These are phyloP conservation scores for Hypoxylon rickii DNA, from an alignment of 495 filamentous ascomycete genomes.

Conservation along the genomic window DNA sequence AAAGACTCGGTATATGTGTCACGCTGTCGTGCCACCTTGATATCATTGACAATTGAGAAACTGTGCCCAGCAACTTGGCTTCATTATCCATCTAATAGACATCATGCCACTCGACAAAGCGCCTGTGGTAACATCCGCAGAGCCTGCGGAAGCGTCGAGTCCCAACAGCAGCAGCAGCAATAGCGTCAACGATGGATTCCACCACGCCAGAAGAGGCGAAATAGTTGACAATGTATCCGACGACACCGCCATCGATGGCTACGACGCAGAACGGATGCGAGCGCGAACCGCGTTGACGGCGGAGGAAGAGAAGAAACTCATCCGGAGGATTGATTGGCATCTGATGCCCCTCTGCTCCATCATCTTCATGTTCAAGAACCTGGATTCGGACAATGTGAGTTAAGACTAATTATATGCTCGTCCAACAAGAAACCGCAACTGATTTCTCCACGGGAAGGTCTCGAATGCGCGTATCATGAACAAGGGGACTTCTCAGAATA, in stretches of 20 bases:
- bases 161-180: conserved; percentile 33
- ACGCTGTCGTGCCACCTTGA: not conserved
- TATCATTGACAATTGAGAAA: not conserved
- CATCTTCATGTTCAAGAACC: conserved; percentile 52
- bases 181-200: conserved; percentile 32
- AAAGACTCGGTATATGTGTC: not conserved
- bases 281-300: conserved; percentile 44
- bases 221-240: conserved; percentile 15
- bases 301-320: conserved; percentile 49
- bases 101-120: conserved; percentile 31
- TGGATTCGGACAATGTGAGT: conserved; percentile 49
- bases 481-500: conserved; percentile 45
- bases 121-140: conserved; percentile 24
- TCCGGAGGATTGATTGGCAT: conserved; percentile 52
- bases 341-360: conserved; percentile 49
- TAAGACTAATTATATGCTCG: no score
- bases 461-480: conserved; percentile 51
- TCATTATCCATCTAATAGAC: no score
- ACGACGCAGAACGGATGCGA: conserved; percentile 48
- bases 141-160: conserved; percentile 18
- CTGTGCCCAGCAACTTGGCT: not conserved
- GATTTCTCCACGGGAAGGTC: conserved; percentile 23
- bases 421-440: no score
- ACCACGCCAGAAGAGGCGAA: conserved; percentile 33
- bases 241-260: conserved; percentile 42